Evolutionary conservation across 176 grass and related monocot genomes (phyloP).

Genomic region (barley (Hordeum vulgare)): MorexV3_pseudomolecules_assembly NC_058522.1:114616601-114617100

Average conservation of each 20-base stretch:
- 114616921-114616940: background rate
- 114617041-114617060: no score
- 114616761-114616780: background rate
- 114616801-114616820: background rate
- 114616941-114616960: background rate
- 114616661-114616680: conserved; percentile 45
- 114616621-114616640: conserved; percentile 68
- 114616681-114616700: background rate
- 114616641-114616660: conserved; percentile 62
- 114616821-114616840: background rate
- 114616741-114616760: background rate
- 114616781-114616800: background rate
- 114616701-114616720: background rate
- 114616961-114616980: no score
- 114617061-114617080: no score
- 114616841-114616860: background rate
- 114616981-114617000: no score
- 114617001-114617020: no score
- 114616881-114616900: background rate
- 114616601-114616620: conserved; percentile 63
- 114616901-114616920: background rate
- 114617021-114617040: no score
- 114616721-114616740: background rate
- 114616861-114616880: background rate
- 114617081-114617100: no score